Evolutionary conservation across 768 basidiomycete genomes (phyloP).

Genomic region (Termitomyces titanicus): DNA sequence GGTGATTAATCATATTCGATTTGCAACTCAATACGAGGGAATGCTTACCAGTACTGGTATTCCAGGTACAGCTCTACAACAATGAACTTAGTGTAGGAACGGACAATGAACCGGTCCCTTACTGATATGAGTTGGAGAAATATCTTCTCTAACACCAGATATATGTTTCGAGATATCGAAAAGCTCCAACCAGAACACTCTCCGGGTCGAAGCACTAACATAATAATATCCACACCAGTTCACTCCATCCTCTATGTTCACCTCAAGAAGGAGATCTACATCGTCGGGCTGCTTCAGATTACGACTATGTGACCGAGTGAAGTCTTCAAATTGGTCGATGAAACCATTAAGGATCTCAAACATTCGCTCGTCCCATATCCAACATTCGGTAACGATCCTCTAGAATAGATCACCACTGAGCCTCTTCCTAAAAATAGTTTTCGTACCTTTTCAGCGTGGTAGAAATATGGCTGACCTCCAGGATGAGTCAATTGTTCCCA

Average conservation of each 20-base stretch:
- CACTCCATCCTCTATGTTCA: neutral
- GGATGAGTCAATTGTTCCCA: conserved; percentile 9
- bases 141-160: neutral
- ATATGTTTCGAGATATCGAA: neutral
- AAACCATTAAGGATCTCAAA: neutral
- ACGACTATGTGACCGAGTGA: neutral
- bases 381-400: conserved; percentile 7
- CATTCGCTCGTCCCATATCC: neutral
- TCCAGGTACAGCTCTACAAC: conserved; percentile 7
- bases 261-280: conserved; percentile 1
- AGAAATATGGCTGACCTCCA: conserved; percentile 7
- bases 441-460: neutral
- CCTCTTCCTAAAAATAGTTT: too few relatives aligned
- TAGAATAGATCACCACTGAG: neutral
- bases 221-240: conserved; percentile 7
- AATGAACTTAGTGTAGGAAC: neutral
- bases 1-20: neutral
- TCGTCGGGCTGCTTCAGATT: neutral
- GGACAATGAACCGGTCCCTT: neutral
- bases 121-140: neutral
- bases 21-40: too few relatives aligned
- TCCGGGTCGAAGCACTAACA: neutral
- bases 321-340: conserved; percentile 1
- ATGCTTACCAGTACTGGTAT: conserved; percentile 9
- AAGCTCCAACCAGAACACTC: conserved; percentile 5